Conservation (phyloP, 495 filamentous ascomycete species). For the Xylaria grammica region DNA sequence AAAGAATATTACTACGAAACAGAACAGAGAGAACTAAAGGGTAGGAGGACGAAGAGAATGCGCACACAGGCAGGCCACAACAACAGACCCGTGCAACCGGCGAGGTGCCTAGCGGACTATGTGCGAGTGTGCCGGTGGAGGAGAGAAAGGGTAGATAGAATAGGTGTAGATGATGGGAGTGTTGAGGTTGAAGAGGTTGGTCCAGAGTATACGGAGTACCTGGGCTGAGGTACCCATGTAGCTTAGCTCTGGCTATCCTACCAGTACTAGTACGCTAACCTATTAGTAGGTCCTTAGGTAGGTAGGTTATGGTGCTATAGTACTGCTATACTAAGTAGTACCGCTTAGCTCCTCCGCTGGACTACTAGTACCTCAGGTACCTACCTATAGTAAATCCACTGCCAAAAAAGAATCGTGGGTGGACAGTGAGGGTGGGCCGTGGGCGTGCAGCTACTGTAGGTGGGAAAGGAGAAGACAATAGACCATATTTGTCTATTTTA, state of each 20-base stretch:
- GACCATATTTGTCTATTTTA: background rate
- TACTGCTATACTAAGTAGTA: too few relatives aligned
- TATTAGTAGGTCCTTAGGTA: too few relatives aligned
- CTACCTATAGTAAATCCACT: background rate
- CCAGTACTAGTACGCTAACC: too few relatives aligned
- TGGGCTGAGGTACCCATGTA: slow-evolving; percentile 3
- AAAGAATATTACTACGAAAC: slow-evolving; percentile 16
- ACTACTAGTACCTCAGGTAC: too few relatives aligned
- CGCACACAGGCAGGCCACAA: slow-evolving; percentile 20
- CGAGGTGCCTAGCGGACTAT: slow-evolving; percentile 16
- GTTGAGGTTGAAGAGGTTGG: slow-evolving; percentile 18
- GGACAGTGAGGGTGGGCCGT: too few relatives aligned
- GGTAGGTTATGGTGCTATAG: too few relatives aligned
- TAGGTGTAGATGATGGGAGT: background rate
- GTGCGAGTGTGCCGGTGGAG: slow-evolving; percentile 22
- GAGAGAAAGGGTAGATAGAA: slow-evolving; percentile 16
- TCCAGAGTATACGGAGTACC: background rate
- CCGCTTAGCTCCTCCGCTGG: too few relatives aligned
- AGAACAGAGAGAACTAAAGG: slow-evolving; percentile 4
- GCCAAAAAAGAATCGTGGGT: too few relatives aligned
- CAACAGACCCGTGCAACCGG: slow-evolving; percentile 22
- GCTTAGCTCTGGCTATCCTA: too few relatives aligned
- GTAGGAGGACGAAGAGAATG: slow-evolving; percentile 10
- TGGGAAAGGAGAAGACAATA: slow-evolving; percentile 13
- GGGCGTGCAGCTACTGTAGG: background rate